Evolutionary conservation across 2,329 filamentous ascomycete genomes (phyloP), one percentile per base, ranked within the genome.

Genomic region (Aureobasidium mangrovei): DNA sequence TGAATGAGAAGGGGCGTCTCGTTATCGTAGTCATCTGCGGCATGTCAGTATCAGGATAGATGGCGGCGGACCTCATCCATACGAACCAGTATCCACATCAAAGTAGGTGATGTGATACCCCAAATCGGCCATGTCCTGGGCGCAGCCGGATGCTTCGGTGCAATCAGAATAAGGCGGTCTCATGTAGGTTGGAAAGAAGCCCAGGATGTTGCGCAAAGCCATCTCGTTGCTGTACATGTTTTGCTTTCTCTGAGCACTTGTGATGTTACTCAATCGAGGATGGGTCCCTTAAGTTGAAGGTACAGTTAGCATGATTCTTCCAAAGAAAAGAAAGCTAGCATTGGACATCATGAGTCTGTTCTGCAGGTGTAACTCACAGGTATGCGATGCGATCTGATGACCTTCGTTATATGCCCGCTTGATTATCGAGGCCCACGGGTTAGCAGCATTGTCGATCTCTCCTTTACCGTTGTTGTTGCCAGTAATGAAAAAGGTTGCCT

Each of bases 401-500:
- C 79, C 79, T 4, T 77, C 74, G 39, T 64, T 58, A 56, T 74
- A 58, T 73, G 80, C 80, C 57, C 77, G 75, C 67, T 78, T 76
- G 55, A 83, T 77, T n/a, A 77, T 75, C 8, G 69, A 67, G 8
- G 67, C 64, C 63, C 76, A 77, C 58, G 67, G 68, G 8, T 71
- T 69, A 12, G 68, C 70, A 3, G 72, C 66, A 53, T 76, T 71
- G 58, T 82, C 79, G 60, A 82, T 81, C 60, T 73, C 65, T 36
- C 78, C 77, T 65, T 80, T 81, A 60, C 73, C 73, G n/a, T 54
- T 54, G 51, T 52, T 46, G 49, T 48, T 40, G 42, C 90, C 90
- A 62, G 95, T 95, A 32, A 94, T 77, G 69, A 95, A 96, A 68
- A 95, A 93, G 0, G 90, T 95, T 0, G 90, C 90, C 24, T 76